Evolutionary conservation across 2,329 filamentous ascomycete species (phyloP), one percentile per base, ranked within the genome.

Genomic region (Aspergillaceae sp.): DNA sequence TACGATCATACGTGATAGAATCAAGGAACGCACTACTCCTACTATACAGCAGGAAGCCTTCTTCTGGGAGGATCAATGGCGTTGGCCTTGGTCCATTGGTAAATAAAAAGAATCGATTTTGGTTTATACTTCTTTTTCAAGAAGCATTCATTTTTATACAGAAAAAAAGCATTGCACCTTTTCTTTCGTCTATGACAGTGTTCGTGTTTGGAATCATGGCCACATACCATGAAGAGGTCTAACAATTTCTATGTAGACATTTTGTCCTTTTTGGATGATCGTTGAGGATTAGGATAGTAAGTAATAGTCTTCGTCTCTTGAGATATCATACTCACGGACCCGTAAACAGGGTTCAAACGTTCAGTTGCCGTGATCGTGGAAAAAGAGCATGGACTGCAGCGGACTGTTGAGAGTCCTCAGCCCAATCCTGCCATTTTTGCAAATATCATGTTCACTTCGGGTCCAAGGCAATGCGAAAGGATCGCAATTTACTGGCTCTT

Each of bases 401-500:
- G 19, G 43, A 40, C 34, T 48, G 43, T 45, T 48, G 47, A 48
- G 44, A 43, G 40, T 42, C 43, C 40, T 48, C 27, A 19, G 10
- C 28, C 40, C 29, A 47, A 45, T 29, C 43, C 43, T 35, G 44
- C 35, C 26, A 38, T 19, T 27, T 27, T 26, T 26, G 36, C 36
- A 38, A 19, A 38, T 28, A 19, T 19, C 19, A 19, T 38, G 36
- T 6, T 38, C 19, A 26, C 26, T 26, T 7, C n/a, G 28, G 10
- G 40, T 8, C 40, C 41, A n/a, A 33, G 40, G 11, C 29, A 42
- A n/a, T 3, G 34, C n/a, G 11, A 19, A 8, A 11, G 1, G 41
- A 9, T 19, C 19, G 30, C 42, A 8, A 9, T 49, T 62, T 66
- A 70, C 52, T 60, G 59, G 50, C 55, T 58, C 60, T 70, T 69